Evolutionary conservation across 768 basidiomycete genomes (phyloP), one percentile per base, ranked within the genome.

Genomic region (Hysterangium stoloniferum): DNA sequence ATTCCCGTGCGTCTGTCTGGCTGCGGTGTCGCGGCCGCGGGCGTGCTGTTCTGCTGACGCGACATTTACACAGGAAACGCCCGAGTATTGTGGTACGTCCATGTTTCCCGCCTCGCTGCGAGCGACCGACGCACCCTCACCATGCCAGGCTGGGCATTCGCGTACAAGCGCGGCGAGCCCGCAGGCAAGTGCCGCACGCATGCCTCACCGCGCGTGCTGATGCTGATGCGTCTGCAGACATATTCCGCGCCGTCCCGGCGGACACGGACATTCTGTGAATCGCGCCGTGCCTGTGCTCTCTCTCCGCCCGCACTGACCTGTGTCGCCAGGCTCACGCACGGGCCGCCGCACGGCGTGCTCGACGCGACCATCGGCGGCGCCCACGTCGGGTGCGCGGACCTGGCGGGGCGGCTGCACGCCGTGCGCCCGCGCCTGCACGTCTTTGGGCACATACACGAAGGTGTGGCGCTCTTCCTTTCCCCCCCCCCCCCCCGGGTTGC

Each of bases 361-460:
- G 52, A 52, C 20, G 44, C 9, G 27, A 36, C 37, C 25, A 28
- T 20, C 41, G 22, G 37, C 22, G 52, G 42, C 19, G 29, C 19
- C 4, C 52, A 52, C 22, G 44, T 29, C 41, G 52, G 52, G 19
- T 52, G 52, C 31, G 25, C 12, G 47, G 34, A 45, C n/a, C 34
- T 52, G 12, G n/a, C 36, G 19, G 22, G 27, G 31, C 52, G 45
- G 15, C 13, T 52, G 35, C 12, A 52, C 13, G 31, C n/a, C 6
- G 32, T 52, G 13, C 43, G 45, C 20, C 52, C 52, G 29, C 13
- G 17, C 3, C 22, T 52, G 4, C 52, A 52, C 41, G 31, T 52
- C 45, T 52, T 52, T 15, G 52, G 52, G 7, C 52, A 52, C 17
- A 45, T 52, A 45, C 45, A 46, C 32, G 49, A 51, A 51, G 49